These are phyloP conservation scores for Clarireedia monteithiana DNA, from an alignment of 2,329 filamentous ascomycete species.

Conservation along the genomic window DNA sequence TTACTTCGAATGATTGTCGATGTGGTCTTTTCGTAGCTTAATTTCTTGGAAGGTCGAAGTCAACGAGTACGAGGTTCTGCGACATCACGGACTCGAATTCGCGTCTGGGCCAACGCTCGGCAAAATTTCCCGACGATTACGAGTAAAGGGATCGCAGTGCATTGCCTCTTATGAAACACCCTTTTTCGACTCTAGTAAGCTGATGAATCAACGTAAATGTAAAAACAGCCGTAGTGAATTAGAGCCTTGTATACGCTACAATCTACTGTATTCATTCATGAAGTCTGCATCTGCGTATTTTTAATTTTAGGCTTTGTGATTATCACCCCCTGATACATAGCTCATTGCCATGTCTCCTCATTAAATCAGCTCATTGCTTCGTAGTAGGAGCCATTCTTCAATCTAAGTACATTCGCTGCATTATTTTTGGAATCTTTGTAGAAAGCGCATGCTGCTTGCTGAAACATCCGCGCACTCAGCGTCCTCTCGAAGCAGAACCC, in stretches of 20 bases:
- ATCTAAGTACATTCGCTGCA: constrained; percentile 10
- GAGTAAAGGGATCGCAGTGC: not conserved
- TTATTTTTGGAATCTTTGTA: constrained; percentile 8
- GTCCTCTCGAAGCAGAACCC: not conserved
- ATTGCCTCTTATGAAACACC: not conserved
- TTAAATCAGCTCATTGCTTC: constrained; percentile 9
- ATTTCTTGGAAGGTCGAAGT: not conserved
- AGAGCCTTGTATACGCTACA: too few relatives aligned
- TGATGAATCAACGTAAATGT: too few relatives aligned
- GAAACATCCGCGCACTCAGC: constrained; percentile 1
- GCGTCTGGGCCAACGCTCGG: constrained; percentile 3
- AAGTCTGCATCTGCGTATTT: not conserved
- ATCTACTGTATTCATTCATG: too few relatives aligned
- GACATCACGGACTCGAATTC: constrained; percentile 11
- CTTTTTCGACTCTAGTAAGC: too few relatives aligned
- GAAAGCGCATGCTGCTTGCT: not conserved
- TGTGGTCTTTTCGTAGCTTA: not conserved
- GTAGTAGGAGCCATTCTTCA: constrained; percentile 3
- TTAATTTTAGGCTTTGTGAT: not conserved
- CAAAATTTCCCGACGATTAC: not conserved
- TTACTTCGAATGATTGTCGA: constrained; percentile 12
- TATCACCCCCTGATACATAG: constrained; percentile 4
- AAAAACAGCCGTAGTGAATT: too few relatives aligned
- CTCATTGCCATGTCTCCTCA: constrained; percentile 1
- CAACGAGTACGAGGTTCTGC: constrained; percentile 9